Evolutionary conservation across 805 yeast genomes (phyloP).

Genomic region (Tetrapisispora namnaoensis): DNA sequence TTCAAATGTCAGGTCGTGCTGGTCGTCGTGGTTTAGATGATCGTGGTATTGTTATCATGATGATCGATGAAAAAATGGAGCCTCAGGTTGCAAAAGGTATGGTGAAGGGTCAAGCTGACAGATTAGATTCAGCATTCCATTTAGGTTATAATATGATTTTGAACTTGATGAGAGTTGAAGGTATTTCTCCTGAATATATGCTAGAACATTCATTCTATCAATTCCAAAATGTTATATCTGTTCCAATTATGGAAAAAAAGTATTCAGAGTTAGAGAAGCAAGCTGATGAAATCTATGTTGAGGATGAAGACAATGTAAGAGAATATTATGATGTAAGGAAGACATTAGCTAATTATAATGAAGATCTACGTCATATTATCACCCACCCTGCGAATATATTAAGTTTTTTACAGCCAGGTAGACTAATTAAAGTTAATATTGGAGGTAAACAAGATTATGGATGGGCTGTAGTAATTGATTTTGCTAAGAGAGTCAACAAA

Average conservation of each 20-base stretch:
- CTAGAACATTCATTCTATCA: constrained; percentile 88
- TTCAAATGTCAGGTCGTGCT: constrained; percentile 99
- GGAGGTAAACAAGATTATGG: constrained; percentile 59
- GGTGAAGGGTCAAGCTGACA: constrained; percentile 98
- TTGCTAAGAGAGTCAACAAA: constrained; percentile 58
- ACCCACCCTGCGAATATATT: constrained; percentile 86
- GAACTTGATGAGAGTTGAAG: constrained; percentile 93
- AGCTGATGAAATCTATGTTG: constrained; percentile 44
- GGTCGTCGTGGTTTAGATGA: constrained; percentile 99
- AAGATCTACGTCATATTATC: constrained; percentile 69
- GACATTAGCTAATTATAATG: constrained; percentile 59
- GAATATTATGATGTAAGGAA: constrained; percentile 76
- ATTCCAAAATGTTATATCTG: constrained; percentile 86
- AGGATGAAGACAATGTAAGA: constrained; percentile 62
- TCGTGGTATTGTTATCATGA: constrained; percentile 97
- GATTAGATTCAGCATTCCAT: constrained; percentile 96
- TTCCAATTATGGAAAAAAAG: constrained; percentile 71
- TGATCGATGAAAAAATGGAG: constrained; percentile 99
- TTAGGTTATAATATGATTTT: constrained; percentile 95
- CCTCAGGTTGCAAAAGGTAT: constrained; percentile 98
- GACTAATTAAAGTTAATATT: constrained; percentile 63
- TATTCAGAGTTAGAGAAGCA: constrained; percentile 44
- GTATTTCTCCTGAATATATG: constrained; percentile 97
- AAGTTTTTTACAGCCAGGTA: constrained; percentile 80
- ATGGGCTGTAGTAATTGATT: constrained; percentile 88